A percentile compares a stretch with the other conserved stretches of the same genome.
phyloP scores from a whole-genome alignment of 495 filamentous ascomycete species.

The Daldinia grandis region DNA sequence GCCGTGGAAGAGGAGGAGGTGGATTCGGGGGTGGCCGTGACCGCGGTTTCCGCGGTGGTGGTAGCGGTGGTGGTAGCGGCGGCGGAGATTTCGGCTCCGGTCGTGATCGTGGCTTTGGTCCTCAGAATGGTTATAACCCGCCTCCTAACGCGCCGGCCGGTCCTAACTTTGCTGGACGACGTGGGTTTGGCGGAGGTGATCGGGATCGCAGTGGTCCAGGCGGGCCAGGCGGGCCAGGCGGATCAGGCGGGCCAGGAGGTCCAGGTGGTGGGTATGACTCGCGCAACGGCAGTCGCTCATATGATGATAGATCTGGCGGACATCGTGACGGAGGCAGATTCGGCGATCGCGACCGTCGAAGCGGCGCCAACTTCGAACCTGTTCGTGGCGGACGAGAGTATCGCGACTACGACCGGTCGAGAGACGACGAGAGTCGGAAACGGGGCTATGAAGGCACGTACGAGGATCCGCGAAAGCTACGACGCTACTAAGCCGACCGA shows the following conservation, averaged over 20 bases:
- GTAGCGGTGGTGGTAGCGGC: conserved; percentile 63
- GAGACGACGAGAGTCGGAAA: conserved; percentile 68
- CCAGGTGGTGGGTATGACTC: conserved; percentile 66
- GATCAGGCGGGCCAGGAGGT: conserved; percentile 48
- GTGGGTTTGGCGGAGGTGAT: conserved; percentile 59
- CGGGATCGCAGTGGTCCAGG: conserved; percentile 56
- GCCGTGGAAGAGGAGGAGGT: conserved; percentile 64
- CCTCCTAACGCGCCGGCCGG: conserved; percentile 83
- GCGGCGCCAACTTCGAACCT: conserved; percentile 75
- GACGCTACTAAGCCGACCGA: conserved; percentile 69
- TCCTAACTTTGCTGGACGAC: conserved; percentile 71
- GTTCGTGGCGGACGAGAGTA: conserved; percentile 64
- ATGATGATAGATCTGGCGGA: conserved; percentile 67
- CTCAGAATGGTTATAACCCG: conserved; percentile 57
- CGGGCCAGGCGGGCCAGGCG: conserved; percentile 39
- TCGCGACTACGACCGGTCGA: conserved; percentile 49
- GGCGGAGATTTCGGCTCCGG: conserved; percentile 65
- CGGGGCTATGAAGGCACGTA: conserved; percentile 72
- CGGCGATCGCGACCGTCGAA: conserved; percentile 64
- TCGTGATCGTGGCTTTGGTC: conserved; percentile 67
- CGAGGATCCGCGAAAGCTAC: conserved; percentile 80
- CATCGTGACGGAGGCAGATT: conserved; percentile 60
- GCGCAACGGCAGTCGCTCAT: conserved; percentile 66
- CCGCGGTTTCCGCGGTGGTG: conserved; percentile 59
- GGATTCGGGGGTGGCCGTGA: conserved; percentile 59